These are phyloP conservation scores for Fremontodendron californicum DNA, from an alignment of 345 rosid species.

Conservation along the genomic window DNA sequence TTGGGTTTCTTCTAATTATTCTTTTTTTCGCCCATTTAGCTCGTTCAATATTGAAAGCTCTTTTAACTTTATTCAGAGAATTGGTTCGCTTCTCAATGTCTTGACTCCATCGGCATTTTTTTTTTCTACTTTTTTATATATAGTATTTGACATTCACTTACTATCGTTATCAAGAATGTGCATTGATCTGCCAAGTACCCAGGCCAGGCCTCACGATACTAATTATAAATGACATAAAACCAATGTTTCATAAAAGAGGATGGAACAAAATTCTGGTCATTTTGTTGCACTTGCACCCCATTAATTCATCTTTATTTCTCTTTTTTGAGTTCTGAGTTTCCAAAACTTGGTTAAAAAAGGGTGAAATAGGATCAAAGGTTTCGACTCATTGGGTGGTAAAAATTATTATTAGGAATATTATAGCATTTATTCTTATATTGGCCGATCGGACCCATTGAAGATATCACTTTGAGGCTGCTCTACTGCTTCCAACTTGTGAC, in stretches of 20 bases:
- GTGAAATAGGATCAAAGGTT: background rate
- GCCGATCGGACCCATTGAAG: constrained; percentile 3
- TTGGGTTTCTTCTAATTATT: background rate
- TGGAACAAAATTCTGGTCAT: background rate
- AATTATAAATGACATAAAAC: background rate
- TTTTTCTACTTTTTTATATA: background rate
- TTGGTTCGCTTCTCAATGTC: background rate
- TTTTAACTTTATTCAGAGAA: background rate
- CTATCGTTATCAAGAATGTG: background rate
- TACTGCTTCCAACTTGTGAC: background rate
- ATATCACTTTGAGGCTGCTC: background rate
- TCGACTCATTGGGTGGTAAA: background rate
- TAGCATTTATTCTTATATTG: background rate
- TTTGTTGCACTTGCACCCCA: background rate
- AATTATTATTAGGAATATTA: background rate
- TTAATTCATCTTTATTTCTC: background rate
- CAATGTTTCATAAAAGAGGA: background rate
- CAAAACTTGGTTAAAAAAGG: background rate
- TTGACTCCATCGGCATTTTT: background rate
- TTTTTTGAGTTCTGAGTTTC: background rate
- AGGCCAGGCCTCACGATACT: background rate
- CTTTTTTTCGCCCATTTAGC: background rate
- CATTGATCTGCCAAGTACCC: background rate
- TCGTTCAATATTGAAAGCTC: background rate
- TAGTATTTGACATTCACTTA: background rate